These are phyloP conservation scores for Kodamaea arcana DNA, from an alignment of 1,139 yeast genomes.

Conservation along the genomic window DNA sequence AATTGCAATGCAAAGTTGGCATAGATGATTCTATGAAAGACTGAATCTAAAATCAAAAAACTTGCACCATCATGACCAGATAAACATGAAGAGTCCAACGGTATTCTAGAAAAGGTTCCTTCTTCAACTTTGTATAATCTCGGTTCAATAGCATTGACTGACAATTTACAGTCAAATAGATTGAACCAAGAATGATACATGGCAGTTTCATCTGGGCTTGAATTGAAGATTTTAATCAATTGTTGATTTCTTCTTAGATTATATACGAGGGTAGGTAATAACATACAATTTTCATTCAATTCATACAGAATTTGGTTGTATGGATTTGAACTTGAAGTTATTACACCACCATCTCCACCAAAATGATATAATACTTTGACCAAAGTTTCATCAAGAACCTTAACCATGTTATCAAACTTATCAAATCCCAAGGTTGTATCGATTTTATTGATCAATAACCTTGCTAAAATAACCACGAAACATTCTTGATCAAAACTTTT, in stretches of 20 bases:
- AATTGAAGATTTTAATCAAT: slow-evolving; percentile 33
- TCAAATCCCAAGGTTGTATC: slow-evolving; percentile 36
- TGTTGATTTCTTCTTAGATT: slow-evolving; percentile 33
- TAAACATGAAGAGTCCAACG: slow-evolving; percentile 20
- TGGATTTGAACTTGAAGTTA: slow-evolving; percentile 19
- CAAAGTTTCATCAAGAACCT: slow-evolving; percentile 24
- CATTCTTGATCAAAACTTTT: slow-evolving; percentile 30
- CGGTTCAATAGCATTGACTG: slow-evolving; percentile 28
- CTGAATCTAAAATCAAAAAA: slow-evolving; percentile 30
- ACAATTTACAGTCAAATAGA: slow-evolving; percentile 14
- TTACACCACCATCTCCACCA: slow-evolving; percentile 24
- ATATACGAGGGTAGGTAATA: slow-evolving; percentile 27
- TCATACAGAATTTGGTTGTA: slow-evolving; percentile 19
- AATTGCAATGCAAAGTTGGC: slow-evolving; percentile 17
- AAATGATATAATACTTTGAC: slow-evolving; percentile 28
- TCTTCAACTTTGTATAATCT: slow-evolving; percentile 16
- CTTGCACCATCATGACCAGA: slow-evolving; percentile 8
- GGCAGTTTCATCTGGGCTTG: slow-evolving; percentile 45
- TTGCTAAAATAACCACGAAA: slow-evolving; percentile 28
- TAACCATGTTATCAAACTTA: slow-evolving; percentile 25
- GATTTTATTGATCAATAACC: slow-evolving; percentile 31
- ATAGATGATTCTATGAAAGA: slow-evolving; percentile 26
- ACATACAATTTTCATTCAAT: slow-evolving; percentile 24
- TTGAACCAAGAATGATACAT: slow-evolving; percentile 32
- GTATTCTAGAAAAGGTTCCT: slow-evolving; percentile 7